phyloP scores from a whole-genome alignment of 176 grass and related monocot genomes.

The Aegilops speltoides region DNA sequence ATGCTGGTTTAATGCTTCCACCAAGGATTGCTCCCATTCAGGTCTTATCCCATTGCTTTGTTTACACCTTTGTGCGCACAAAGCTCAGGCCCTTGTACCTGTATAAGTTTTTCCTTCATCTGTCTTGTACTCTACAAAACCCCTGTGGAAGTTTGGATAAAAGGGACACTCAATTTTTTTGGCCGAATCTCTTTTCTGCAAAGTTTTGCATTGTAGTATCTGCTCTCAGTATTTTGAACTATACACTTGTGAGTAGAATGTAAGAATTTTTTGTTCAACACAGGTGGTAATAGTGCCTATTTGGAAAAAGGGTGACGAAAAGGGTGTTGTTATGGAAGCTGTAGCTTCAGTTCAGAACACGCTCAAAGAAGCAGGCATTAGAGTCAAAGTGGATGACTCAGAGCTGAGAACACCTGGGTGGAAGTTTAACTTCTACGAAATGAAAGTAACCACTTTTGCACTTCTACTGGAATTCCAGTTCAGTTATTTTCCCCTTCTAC shows the following conservation, averaged over 20 bases:
- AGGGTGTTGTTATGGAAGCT: conserved; percentile 70
- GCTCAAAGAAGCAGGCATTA: conserved; percentile 77
- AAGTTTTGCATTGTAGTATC: background rate
- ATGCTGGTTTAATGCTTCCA: conserved; percentile 94
- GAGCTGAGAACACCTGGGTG: conserved; percentile 80
- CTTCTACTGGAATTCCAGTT: background rate
- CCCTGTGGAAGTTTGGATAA: conserved; percentile 1
- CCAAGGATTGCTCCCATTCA: conserved; percentile 95
- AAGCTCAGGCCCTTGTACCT: conserved; percentile 20
- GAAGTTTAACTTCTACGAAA: conserved; percentile 99
- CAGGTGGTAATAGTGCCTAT: conserved; percentile 95
- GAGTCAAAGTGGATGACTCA: conserved; percentile 91
- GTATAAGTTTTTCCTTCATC: conserved; percentile 5
- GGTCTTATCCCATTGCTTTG: conserved; percentile 34
- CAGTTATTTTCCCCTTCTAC: background rate
- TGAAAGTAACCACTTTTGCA: conserved; percentile 73
- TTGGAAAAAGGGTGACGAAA: conserved; percentile 90
- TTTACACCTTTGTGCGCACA: conserved; percentile 18
- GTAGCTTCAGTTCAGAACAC: conserved; percentile 60
- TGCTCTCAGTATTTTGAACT: conserved; percentile 14
- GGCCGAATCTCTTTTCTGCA: background rate
- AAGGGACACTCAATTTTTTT: background rate
- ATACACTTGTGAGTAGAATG: background rate
- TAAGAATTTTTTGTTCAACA: conserved; percentile 3
- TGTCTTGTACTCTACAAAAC: conserved; percentile 1